Conservation (phyloP, 2,329 filamentous ascomycete genomes). For the Fusarium odoratissimum region DNA sequence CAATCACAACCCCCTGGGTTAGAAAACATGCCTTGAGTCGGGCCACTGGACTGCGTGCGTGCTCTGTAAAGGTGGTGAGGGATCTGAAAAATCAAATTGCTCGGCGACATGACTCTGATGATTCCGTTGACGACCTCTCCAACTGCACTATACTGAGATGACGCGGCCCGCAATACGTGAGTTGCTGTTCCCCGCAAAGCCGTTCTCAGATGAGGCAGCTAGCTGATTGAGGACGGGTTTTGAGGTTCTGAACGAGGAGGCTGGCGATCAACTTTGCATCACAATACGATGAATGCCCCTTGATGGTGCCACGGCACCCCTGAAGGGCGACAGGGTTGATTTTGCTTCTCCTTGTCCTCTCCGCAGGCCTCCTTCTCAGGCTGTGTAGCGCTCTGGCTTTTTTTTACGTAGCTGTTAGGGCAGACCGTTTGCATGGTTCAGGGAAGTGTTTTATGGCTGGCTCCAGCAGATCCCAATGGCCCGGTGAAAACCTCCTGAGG, state of each 20-base stretch:
- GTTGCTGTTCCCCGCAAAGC: conserved; percentile 3
- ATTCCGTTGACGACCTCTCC: background rate
- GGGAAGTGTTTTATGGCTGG: conserved; percentile 26
- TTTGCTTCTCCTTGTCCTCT: conserved; percentile 12
- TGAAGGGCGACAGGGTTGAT: conserved; percentile 23
- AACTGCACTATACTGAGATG: background rate
- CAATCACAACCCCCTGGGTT: conserved; percentile 34
- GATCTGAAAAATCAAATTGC: conserved; percentile 13
- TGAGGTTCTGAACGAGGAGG: conserved; percentile 8
- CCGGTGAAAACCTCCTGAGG: conserved; percentile 5
- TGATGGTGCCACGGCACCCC: conserved; percentile 41
- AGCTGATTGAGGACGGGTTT: background rate
- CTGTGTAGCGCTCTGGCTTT: conserved; percentile 20
- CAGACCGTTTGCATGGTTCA: conserved; percentile 33
- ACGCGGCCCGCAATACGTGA: conserved; percentile 9
- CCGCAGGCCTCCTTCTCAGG: conserved; percentile 22
- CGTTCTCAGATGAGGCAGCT: background rate
- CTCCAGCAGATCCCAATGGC: conserved; percentile 40
- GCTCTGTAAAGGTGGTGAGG: background rate
- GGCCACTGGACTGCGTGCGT: conserved; percentile 15
- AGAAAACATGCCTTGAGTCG: conserved; percentile 32
- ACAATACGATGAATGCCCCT: conserved; percentile 21
- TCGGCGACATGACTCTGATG: conserved; percentile 16
- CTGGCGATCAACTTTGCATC: conserved; percentile 18
- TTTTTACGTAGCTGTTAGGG: conserved; percentile 23